Evolutionary conservation across 2,329 filamentous ascomycete genomes (phyloP).

Genomic region (Aspergillus sojae): DNA sequence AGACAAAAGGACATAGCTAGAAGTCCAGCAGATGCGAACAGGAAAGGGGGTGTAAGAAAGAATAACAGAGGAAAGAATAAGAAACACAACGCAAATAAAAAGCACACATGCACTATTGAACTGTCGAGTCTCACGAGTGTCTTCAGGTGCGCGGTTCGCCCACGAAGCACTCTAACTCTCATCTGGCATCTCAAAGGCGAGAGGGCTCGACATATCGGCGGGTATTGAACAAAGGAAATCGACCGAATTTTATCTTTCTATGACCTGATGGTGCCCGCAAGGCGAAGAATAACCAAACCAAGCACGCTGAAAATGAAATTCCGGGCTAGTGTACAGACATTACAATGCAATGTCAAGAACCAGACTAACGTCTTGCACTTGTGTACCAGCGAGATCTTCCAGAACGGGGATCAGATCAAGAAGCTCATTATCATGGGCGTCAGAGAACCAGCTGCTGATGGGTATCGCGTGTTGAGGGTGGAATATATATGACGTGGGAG

Average conservation of each 20-base stretch:
- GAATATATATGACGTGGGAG: constrained; percentile 98
- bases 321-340: constrained; percentile 35
- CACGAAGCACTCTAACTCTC: neutral
- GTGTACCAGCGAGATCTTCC: constrained; percentile 86
- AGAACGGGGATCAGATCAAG: constrained; percentile 97
- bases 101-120: constrained; percentile 7
- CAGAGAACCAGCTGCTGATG: constrained; percentile 99
- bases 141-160: neutral
- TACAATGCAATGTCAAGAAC: constrained; percentile 85
- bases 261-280: constrained; percentile 15
- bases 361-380: constrained; percentile 93
- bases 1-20: constrained; percentile 13
- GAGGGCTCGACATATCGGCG: neutral
- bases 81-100: neutral
- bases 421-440: constrained; percentile 98
- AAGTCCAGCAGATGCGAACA: neutral
- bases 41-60: constrained; percentile 10
- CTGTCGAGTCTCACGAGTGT: neutral
- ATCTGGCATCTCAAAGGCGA: neutral
- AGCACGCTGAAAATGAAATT: constrained; percentile 33
- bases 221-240: constrained; percentile 9
- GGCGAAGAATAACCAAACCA: constrained; percentile 19
- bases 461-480: constrained; percentile 98
- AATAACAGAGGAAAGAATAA: constrained; percentile 4
- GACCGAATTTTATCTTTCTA: constrained; percentile 14